Evolutionary conservation across 2,329 filamentous ascomycete genomes (phyloP), one percentile per base, ranked within the genome.

Genomic region (Stachybotrys chlorohalonatus): DNA sequence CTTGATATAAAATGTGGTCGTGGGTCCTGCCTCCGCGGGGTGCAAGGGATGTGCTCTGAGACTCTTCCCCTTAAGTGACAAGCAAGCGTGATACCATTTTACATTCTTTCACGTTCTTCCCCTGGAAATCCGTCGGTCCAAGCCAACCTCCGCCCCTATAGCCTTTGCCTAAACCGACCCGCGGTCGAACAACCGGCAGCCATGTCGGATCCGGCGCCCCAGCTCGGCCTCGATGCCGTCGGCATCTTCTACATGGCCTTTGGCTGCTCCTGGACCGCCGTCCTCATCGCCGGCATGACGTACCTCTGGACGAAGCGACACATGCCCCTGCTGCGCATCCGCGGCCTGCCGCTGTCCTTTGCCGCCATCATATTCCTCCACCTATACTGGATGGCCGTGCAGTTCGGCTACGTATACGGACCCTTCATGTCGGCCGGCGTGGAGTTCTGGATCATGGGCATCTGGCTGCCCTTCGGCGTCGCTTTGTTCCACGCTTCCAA

Each of bases 391-490:
- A 53, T 69, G 7, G 64, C 68, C 1, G 70, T 70, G 3, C 71
- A 75, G 61, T 59, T 70, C 11, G 68, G 61, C 0, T 73, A 74
- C 56, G 58, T 68, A 1, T 53, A 73, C 24, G 71, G 70, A 0
- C 60, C 66, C 1, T 56, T 71, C 2, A 63, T 68, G 31, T 77
- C 81, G 0, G 78, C 76, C 52, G 70, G 76, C 11, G 71, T 74
- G 9, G 79, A 85, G 64, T 87, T 77, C 63, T 87, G 82, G 79
- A 74, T 84, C 63, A 87, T 87, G 84, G 78, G 80, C 51, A 76
- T 81, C 49, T 83, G 81, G 63, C 70, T 87, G 7, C 84, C 84
- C 6, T 76, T 82, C 51, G 83, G 84, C 36, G 81, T 87, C 52
- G 83, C 82, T 15, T 70, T 87, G 2, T 86, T 86, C 63, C 83